Conservation (phyloP, 2,329 filamentous ascomycete species). For the Drechslerella dactyloides region DNA sequence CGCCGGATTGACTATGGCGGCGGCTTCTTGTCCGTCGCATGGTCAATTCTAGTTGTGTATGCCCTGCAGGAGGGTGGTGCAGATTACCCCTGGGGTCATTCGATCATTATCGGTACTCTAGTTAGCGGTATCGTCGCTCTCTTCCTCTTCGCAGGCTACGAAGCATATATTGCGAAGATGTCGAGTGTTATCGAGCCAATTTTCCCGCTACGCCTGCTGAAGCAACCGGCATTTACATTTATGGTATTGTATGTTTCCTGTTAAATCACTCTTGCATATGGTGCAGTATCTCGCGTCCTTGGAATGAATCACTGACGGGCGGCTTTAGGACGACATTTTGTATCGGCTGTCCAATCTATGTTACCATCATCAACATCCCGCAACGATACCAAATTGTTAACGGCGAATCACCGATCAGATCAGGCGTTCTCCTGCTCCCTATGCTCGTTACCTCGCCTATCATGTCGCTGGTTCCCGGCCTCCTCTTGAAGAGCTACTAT, state of each 20-base stretch:
- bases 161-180: slow-evolving; percentile 28
- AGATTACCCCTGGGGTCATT: slow-evolving; percentile 60
- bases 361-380: slow-evolving; percentile 57
- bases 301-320: not conserved
- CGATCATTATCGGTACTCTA: slow-evolving; percentile 57
- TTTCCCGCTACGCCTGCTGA: slow-evolving; percentile 57
- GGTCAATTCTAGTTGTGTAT: slow-evolving; percentile 61
- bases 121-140: slow-evolving; percentile 54
- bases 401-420: slow-evolving; percentile 54
- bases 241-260: slow-evolving; percentile 57
- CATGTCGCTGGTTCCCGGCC: slow-evolving; percentile 56
- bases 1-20: slow-evolving; percentile 57
- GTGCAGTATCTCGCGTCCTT: too few relatives aligned
- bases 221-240: slow-evolving; percentile 56
- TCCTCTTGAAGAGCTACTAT: slow-evolving; percentile 55
- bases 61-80: slow-evolving; percentile 61
- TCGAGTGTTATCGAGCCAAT: slow-evolving; percentile 55
- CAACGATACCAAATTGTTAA: slow-evolving; percentile 58
- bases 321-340: slow-evolving; percentile 53
- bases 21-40: slow-evolving; percentile 57
- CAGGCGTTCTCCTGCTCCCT: slow-evolving; percentile 57
- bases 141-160: slow-evolving; percentile 57
- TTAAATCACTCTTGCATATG: not conserved
- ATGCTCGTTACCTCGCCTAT: slow-evolving; percentile 57
- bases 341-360: slow-evolving; percentile 58